Evolutionary conservation across 495 filamentous ascomycete species (phyloP), one percentile per base, ranked within the genome.

Genomic region (Mytilinidion resinicola): DNA sequence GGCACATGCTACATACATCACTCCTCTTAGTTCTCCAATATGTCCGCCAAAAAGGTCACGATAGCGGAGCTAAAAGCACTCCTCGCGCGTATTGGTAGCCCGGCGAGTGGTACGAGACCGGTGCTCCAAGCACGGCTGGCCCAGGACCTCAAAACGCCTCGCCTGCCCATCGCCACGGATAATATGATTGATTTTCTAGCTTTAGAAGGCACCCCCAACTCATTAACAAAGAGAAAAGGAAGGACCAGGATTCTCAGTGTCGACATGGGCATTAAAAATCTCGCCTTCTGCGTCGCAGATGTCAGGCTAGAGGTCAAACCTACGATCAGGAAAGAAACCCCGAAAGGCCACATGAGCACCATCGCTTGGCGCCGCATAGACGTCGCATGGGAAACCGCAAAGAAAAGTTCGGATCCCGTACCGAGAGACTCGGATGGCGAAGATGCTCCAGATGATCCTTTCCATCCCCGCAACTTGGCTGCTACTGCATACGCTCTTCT

Each of bases 201-300:
- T 30, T 30, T 6, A 30, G 25, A 30, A 30, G 25, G 25, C 25
- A 30, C 6, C 25, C 6, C 25, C 25, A 6, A 30, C 25, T 6
- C 25, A 30, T 30, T 6, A 20, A 1, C 3, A 47, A 48, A 56
- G 10, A 10, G 6, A 1, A 46, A 36, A 14, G 48, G 55, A 20
- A 41, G 35, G 10, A 48, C 21, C 4, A 55, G 73, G 25, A 80
- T 97, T 49, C 69, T 96, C 20, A 90, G 89, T 68, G 86, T 93
- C 64, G 89, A 96, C 72, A 84, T 96, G 80, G 89, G 91, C 43
- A 85, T 96, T 65, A 81, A 82, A 42, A 95, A 93, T 72, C 74
- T 96, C 14, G 91, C 90, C 12, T 90, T 85, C 68, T 86, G 84
- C 68, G 70, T 88, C 37, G 65, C 85, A 51, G 70, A 80, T 41